These are phyloP conservation scores for Rhizopogon sp. DNA, from an alignment of 768 basidiomycete genomes.

Conservation along the genomic window DNA sequence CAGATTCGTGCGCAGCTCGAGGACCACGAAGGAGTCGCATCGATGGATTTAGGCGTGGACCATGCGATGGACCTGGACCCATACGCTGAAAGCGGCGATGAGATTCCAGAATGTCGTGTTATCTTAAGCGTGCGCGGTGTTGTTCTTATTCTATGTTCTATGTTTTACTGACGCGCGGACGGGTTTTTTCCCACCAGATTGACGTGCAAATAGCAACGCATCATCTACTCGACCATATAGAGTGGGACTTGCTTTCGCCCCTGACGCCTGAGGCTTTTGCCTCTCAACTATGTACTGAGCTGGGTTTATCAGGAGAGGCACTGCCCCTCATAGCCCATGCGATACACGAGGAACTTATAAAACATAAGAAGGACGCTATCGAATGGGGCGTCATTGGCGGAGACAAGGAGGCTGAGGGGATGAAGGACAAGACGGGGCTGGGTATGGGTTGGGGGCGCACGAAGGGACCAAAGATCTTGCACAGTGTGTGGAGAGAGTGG, in stretches of 20 bases:
- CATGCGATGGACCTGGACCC: constrained; percentile 29
- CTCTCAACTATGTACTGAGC: constrained; percentile 70
- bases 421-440: constrained; percentile 81
- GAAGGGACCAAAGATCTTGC: constrained; percentile 73
- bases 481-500: constrained; percentile 96
- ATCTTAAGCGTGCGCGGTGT: constrained; percentile 60
- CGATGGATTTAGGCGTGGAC: constrained; percentile 60
- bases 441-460: constrained; percentile 74
- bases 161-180: not conserved
- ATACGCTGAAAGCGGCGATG: constrained; percentile 40
- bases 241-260: constrained; percentile 96
- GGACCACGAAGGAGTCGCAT: constrained; percentile 79
- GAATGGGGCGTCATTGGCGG: constrained; percentile 88
- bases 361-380: constrained; percentile 91
- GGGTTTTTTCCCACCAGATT: constrained; percentile 47
- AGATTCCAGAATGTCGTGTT: constrained; percentile 74
- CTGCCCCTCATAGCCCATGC: constrained; percentile 88
- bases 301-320: constrained; percentile 86
- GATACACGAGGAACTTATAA: constrained; percentile 90
- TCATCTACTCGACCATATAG: constrained; percentile 92
- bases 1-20: constrained; percentile 91
- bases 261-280: constrained; percentile 89
- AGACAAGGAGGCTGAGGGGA: constrained; percentile 49
- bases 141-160: constrained; percentile 1
- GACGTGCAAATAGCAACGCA: constrained; percentile 94